These are phyloP conservation scores for Sporisorium sorghi DNA, from an alignment of 1,284 basidiomycete genomes.

Conservation along the genomic window DNA sequence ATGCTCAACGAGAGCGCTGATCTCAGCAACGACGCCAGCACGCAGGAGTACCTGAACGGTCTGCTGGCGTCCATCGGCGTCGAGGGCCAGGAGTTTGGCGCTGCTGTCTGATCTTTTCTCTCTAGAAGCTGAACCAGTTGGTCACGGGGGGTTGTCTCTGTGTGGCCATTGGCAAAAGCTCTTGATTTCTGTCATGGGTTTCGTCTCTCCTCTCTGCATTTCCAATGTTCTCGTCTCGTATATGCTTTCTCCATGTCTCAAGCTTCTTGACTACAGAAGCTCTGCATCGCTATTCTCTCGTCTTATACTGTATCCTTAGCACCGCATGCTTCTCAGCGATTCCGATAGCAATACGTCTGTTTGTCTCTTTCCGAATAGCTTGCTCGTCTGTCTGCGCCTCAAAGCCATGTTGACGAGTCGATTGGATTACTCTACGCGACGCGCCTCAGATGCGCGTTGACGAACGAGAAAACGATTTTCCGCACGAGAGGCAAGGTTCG, in stretches of 20 bases:
- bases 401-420: too few species aligned
- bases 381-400: not conserved
- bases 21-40: slow-evolving; percentile 40
- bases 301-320: slow-evolving; percentile 33
- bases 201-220: slow-evolving; percentile 5
- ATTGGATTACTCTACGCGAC: too few species aligned
- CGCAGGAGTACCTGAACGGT: slow-evolving; percentile 49
- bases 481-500: too few species aligned
- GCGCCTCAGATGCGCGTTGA: too few species aligned
- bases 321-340: slow-evolving; percentile 20
- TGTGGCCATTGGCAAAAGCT: not conserved
- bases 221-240: not conserved
- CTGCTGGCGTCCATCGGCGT: slow-evolving; percentile 53
- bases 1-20: slow-evolving; percentile 35
- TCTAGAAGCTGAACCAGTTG: slow-evolving; percentile 1
- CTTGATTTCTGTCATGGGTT: slow-evolving; percentile 1
- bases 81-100: slow-evolving; percentile 32
- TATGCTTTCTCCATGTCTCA: slow-evolving; percentile 1
- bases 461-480: too few species aligned
- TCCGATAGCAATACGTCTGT: not conserved
- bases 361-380: not conserved
- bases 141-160: not conserved
- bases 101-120: slow-evolving; percentile 5
- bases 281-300: slow-evolving; percentile 2
- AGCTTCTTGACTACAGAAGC: not conserved